phyloP scores from a whole-genome alignment of 345 rosid species.

The Murraya paniculata region DNA sequence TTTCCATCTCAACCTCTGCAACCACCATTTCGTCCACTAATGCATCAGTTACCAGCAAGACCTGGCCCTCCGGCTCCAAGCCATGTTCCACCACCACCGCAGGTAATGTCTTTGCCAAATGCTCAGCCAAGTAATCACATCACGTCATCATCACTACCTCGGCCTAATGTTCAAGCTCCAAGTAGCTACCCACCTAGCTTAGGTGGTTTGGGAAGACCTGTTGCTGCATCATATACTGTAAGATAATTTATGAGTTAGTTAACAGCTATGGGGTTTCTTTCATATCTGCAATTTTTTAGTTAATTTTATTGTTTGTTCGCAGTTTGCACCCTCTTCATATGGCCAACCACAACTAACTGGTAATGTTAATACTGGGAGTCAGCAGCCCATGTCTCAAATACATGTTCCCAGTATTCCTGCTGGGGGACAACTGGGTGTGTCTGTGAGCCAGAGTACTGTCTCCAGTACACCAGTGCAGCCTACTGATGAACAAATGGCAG shows the following conservation, averaged over 20 bases:
- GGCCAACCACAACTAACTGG: conserved; percentile 44
- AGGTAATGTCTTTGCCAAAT: conserved; percentile 44
- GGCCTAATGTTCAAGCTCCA: conserved; percentile 50
- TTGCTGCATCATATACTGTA: conserved; percentile 66
- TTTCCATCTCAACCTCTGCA: conserved; percentile 66
- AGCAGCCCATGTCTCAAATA: conserved; percentile 51
- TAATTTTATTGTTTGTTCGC: conserved; percentile 27
- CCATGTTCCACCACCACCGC: conserved; percentile 52
- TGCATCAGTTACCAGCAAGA: conserved; percentile 65
- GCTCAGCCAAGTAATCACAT: conserved; percentile 49
- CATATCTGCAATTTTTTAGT: conserved; percentile 10
- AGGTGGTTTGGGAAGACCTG: conserved; percentile 55
- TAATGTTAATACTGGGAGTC: conserved; percentile 36
- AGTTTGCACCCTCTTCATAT: conserved; percentile 65
- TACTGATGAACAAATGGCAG: conserved; percentile 47
- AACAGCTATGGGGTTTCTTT: conserved; percentile 17
- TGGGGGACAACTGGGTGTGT: conserved; percentile 47
- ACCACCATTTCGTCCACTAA: conserved; percentile 54
- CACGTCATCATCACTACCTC: conserved; percentile 44
- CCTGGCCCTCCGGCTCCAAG: conserved; percentile 46
- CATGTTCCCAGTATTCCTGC: conserved; percentile 42
- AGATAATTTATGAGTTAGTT: conserved; percentile 24
- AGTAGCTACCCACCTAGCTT: conserved; percentile 48
- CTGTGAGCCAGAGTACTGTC: conserved; percentile 40
- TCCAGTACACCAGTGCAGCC: conserved; percentile 39